Evolutionary conservation across 2,329 filamentous ascomycete species (phyloP).

Genomic region (Epichloe sylvatica): DNA sequence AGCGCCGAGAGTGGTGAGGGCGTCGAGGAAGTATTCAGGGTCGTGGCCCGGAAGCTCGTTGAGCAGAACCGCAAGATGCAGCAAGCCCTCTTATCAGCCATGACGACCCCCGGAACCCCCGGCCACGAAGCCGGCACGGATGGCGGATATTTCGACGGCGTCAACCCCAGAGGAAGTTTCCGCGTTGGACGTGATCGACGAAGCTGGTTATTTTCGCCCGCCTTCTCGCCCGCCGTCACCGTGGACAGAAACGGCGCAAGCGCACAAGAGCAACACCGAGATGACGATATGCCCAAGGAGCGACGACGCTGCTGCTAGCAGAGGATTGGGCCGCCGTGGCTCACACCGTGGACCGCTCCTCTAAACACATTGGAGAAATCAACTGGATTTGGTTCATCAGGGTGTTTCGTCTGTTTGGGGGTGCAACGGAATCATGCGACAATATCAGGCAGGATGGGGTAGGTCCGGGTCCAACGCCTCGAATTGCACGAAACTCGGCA

Average conservation of each 20-base stretch:
- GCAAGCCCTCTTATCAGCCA: constrained; percentile 42
- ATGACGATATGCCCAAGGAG: constrained; percentile 11
- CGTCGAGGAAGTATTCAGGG: constrained; percentile 87
- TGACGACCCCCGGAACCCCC: constrained; percentile 38
- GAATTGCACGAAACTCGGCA: too few relatives aligned
- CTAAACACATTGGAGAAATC: too few relatives aligned
- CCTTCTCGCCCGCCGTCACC: constrained; percentile 37
- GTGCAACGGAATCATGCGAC: too few relatives aligned
- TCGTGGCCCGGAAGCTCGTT: constrained; percentile 47
- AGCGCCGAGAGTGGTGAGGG: constrained; percentile 88
- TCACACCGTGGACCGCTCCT: too few relatives aligned
- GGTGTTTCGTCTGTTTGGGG: too few relatives aligned
- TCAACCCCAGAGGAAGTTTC: constrained; percentile 35
- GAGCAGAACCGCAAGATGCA: constrained; percentile 51
- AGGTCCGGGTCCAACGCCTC: too few relatives aligned
- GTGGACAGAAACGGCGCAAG: constrained; percentile 28
- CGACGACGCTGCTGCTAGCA: constrained; percentile 18
- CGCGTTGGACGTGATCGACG: constrained; percentile 42
- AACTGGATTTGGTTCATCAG: too few relatives aligned
- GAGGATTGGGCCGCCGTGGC: too few relatives aligned
- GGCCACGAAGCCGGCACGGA: constrained; percentile 31
- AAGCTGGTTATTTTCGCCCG: constrained; percentile 45
- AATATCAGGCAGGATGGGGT: too few relatives aligned
- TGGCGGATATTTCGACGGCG: constrained; percentile 38
- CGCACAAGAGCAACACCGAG: constrained; percentile 11